Percentiles rank a stretch among this genome's conserved stretches.
Evolutionary conservation across 768 basidiomycete species (phyloP).

Genomic region (Kwoniella heveanensis): DNA sequence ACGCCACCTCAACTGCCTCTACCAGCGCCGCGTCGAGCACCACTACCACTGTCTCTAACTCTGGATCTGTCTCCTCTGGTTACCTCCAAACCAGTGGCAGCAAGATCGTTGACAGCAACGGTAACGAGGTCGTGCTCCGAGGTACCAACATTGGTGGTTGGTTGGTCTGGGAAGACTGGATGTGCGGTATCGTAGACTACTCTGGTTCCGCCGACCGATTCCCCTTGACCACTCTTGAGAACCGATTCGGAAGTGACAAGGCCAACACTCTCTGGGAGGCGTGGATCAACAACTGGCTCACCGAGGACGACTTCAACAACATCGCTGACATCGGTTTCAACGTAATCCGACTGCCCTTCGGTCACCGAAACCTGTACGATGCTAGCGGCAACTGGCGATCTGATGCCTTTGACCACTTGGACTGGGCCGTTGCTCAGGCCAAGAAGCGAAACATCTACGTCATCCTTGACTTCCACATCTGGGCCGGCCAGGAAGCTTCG

Average conservation of each 20-base stretch:
- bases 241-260: slow-evolving; percentile 40
- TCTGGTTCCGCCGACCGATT: slow-evolving; percentile 44
- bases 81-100: slow-evolving; percentile 43
- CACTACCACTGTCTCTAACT: slow-evolving; percentile 22
- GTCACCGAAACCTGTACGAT: slow-evolving; percentile 38
- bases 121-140: slow-evolving; percentile 43
- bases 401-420: slow-evolving; percentile 36
- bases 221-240: slow-evolving; percentile 40
- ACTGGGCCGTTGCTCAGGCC: slow-evolving; percentile 49
- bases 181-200: slow-evolving; percentile 51
- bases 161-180: slow-evolving; percentile 52
- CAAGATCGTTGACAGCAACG: slow-evolving; percentile 41
- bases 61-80: slow-evolving; percentile 29
- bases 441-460: slow-evolving; percentile 43
- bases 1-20: slow-evolving; percentile 10
- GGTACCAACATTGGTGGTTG: slow-evolving; percentile 51
- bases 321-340: slow-evolving; percentile 43
- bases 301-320: slow-evolving; percentile 40
- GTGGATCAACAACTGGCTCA: slow-evolving; percentile 48
- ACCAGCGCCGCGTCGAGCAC: slow-evolving; percentile 22
- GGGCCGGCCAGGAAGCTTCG: slow-evolving; percentile 39
- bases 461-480: slow-evolving; percentile 50
- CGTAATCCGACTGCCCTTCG: slow-evolving; percentile 44
- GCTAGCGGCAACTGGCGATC: slow-evolving; percentile 40
- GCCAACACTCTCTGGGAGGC: slow-evolving; percentile 38